Conservation (phyloP, 2,329 filamentous ascomycete species). For the Botrytis fragariae region DNA sequence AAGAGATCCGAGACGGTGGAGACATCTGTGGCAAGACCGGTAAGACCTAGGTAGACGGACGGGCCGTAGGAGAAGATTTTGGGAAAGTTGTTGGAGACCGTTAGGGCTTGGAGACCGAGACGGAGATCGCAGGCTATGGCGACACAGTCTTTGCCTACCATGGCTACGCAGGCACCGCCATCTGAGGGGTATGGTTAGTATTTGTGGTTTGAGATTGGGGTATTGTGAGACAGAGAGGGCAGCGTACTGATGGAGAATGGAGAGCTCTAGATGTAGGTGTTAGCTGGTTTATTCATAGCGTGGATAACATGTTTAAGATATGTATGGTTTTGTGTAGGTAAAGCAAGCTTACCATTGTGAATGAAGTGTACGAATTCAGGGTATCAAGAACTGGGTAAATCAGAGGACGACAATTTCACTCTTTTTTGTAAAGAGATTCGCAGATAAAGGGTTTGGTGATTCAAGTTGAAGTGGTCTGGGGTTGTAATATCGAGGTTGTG, state of each 20-base stretch:
- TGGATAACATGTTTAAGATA: neutral
- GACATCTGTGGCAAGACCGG: conserved; percentile 94
- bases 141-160: conserved; percentile 99
- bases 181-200: conserved; percentile 43
- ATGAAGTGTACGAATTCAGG: neutral
- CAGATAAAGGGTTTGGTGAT: neutral
- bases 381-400: conserved; percentile 13
- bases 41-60: conserved; percentile 91
- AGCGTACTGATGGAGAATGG: conserved; percentile 89
- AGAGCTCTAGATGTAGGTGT: conserved; percentile 61
- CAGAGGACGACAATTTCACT: neutral
- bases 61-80: conserved; percentile 95
- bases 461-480: conserved; percentile 25
- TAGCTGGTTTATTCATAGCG: conserved; percentile 34
- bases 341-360: conserved; percentile 35
- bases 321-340: neutral
- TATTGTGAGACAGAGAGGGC: neutral
- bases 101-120: conserved; percentile 92
- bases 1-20: conserved; percentile 93
- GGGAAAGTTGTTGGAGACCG: conserved; percentile 99
- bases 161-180: conserved; percentile 94
- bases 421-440: neutral
- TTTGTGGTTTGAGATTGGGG: conserved; percentile 18
- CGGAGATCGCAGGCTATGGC: conserved; percentile 99
- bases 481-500: conserved; percentile 13